Evolutionary conservation across 345 rosid species (phyloP).

Genomic region (Anastatica hierochuntica): DNA sequence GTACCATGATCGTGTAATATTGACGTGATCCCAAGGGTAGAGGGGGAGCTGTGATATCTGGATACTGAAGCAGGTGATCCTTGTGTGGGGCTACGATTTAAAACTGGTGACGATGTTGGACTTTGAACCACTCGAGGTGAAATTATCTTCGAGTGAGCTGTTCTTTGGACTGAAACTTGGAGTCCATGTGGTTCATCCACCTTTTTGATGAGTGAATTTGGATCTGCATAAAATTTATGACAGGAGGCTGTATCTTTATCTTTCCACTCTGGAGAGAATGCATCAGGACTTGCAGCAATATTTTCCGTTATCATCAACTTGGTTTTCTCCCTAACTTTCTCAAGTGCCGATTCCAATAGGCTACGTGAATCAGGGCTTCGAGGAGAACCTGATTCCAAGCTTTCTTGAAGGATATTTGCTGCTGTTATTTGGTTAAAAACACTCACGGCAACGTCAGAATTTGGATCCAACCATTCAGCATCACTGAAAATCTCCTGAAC

Average conservation of each 20-base stretch:
- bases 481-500: constrained; percentile 48
- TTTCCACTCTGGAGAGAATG: constrained; percentile 21
- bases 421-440: constrained; percentile 42
- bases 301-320: constrained; percentile 27
- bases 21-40: constrained; percentile 65
- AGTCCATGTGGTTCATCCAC: constrained; percentile 39
- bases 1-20: constrained; percentile 56
- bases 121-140: constrained; percentile 39
- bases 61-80: constrained; percentile 39
- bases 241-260: constrained; percentile 19
- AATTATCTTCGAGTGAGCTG: constrained; percentile 45
- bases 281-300: constrained; percentile 15
- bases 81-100: constrained; percentile 29
- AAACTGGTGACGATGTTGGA: constrained; percentile 36
- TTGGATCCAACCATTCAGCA: constrained; percentile 51
- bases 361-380: constrained; percentile 28
- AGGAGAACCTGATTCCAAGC: constrained; percentile 33
- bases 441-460: constrained; percentile 38
- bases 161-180: constrained; percentile 39
- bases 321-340: constrained; percentile 33
- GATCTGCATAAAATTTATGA: constrained; percentile 28
- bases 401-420: constrained; percentile 38
- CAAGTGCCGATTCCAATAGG: constrained; percentile 30
- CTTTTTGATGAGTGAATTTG: constrained; percentile 27
- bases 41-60: constrained; percentile 46